These are phyloP conservation scores for Daldinia concentrica DNA, from an alignment of 495 filamentous ascomycete genomes.

Conservation along the genomic window DNA sequence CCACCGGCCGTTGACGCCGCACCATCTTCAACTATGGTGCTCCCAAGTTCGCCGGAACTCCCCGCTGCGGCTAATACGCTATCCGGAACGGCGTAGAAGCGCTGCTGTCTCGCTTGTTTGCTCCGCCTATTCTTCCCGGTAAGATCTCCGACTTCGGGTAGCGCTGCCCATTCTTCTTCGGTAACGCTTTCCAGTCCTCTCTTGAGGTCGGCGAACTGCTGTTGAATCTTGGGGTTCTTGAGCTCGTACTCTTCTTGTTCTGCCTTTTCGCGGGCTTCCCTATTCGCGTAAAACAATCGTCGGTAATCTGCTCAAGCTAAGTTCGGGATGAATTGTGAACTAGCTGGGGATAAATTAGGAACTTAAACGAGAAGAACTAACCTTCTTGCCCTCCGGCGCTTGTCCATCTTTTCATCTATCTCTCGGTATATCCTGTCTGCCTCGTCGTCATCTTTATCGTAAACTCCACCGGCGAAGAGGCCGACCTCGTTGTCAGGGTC, in stretches of 20 bases:
- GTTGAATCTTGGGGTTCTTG: constrained; percentile 97
- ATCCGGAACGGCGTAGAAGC: constrained; percentile 97
- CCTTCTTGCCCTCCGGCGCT: constrained; percentile 85
- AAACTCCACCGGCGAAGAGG: constrained; percentile 90
- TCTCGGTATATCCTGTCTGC: constrained; percentile 94
- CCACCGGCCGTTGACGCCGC: constrained; percentile 55
- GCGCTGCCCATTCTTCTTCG: constrained; percentile 95
- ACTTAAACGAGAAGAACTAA: constrained; percentile 65
- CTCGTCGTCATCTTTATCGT: constrained; percentile 96
- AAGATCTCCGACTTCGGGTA: constrained; percentile 95
- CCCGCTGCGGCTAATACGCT: constrained; percentile 91
- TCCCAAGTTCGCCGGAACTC: constrained; percentile 81
- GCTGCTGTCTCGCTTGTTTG: constrained; percentile 80
- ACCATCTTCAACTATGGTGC: constrained; percentile 83
- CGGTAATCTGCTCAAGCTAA: constrained; percentile 85
- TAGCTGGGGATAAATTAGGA: constrained; percentile 30
- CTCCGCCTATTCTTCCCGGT: constrained; percentile 90
- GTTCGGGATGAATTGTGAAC: constrained; percentile 76
- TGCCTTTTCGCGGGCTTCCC: constrained; percentile 93
- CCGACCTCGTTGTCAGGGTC: constrained; percentile 98
- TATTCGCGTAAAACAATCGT: constrained; percentile 72
- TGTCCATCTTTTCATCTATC: constrained; percentile 97
- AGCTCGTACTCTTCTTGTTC: constrained; percentile 94
- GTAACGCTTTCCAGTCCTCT: constrained; percentile 85
- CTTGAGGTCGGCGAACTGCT: constrained; percentile 97